Evolutionary conservation across 805 yeast genomes (phyloP), one percentile per base, ranked within the genome.

Genomic region (Kodamaea jinghongensis): DNA sequence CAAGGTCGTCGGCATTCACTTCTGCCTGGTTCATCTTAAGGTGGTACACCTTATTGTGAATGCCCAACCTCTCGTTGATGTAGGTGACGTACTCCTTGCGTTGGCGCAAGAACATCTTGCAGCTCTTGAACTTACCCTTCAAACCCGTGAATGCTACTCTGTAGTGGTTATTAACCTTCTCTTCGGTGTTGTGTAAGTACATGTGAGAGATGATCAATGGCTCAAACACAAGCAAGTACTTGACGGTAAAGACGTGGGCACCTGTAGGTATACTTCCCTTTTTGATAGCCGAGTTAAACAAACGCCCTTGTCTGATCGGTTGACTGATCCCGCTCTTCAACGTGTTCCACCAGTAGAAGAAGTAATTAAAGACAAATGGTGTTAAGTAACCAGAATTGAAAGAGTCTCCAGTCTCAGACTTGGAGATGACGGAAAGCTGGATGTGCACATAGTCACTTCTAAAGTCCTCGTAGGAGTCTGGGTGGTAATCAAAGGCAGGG

Each of bases 371-470:
- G 1, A 67, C 54, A 28, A 65, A 45, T 0, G 75, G 75, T 1
- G 73, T 60, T 12, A 70, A 50, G 42, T 66, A 65, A 1, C 62
- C 63, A 4, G 63, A 53, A 44, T 68, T 70, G 40, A 55, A 55
- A 8, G 62, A 52, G 34, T 59, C 56, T 0, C 67, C 66, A 4
- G 48, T 46, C 4, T 48, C 31, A 0, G 71, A 56, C 12, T 54
- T 56, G 1, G 72, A 65, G 6, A 54, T 54, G 5, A 70, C 74
- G 0, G 69, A 54, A 5, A 70, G 50, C 4, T 73, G 67, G 48
- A 70, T 43, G 55, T 88, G 96, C 8, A 91, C 70, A 55, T 78
- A 90, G 40, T 88, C 82, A 46, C 95, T 84, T 55, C 98, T 67
- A 67, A 81, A 93, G 0, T 83, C 88, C 9, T 60, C 63, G 56